Percentiles rank a stretch among this genome's conserved stretches.
These are phyloP conservation scores for Hansenula sp. DNA, from an alignment of 1,139 yeast genomes.

Conservation along the genomic window DNA sequence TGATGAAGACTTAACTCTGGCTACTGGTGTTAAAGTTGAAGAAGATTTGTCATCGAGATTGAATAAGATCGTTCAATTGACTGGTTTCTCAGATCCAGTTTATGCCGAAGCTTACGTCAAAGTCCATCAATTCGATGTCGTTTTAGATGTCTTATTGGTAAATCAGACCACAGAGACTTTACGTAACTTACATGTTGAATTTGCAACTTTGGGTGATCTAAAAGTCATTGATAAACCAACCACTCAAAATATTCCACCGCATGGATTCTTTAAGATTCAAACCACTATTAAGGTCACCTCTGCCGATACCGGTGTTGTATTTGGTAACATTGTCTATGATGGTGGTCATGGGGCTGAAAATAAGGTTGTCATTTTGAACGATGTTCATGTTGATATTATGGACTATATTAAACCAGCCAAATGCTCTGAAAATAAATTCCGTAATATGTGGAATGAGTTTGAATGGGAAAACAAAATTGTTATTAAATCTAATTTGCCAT, in stretches of 20 bases:
- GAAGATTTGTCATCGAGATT: constrained; percentile 73
- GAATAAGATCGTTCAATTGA: constrained; percentile 84
- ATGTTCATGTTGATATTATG: constrained; percentile 94
- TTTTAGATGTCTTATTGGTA: constrained; percentile 87
- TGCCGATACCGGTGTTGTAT: constrained; percentile 96
- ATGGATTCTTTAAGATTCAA: constrained; percentile 88
- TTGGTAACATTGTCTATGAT: constrained; percentile 95
- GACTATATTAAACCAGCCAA: constrained; percentile 95
- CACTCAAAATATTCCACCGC: constrained; percentile 93
- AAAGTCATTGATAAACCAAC: constrained; percentile 92
- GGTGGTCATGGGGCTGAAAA: constrained; percentile 93
- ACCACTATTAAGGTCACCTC: constrained; percentile 92
- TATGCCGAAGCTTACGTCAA: constrained; percentile 96
- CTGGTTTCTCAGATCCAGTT: constrained; percentile 97
- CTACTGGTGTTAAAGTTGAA: constrained; percentile 45
- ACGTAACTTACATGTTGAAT: constrained; percentile 89
- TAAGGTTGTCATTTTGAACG: constrained; percentile 88
- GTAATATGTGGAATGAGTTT: constrained; percentile 98
- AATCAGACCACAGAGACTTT: constrained; percentile 92
- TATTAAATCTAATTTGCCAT: constrained; percentile 64
- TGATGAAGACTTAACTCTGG: constrained; percentile 48
- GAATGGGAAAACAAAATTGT: constrained; percentile 99
- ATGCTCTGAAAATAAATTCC: constrained; percentile 86
- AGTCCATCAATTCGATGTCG: constrained; percentile 94
- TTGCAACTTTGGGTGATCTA: constrained; percentile 94